Evolutionary conservation across 2,329 filamentous ascomycete species (phyloP), one percentile per base, ranked within the genome.

Genomic region (Ascochyta clinopodiicola): DNA sequence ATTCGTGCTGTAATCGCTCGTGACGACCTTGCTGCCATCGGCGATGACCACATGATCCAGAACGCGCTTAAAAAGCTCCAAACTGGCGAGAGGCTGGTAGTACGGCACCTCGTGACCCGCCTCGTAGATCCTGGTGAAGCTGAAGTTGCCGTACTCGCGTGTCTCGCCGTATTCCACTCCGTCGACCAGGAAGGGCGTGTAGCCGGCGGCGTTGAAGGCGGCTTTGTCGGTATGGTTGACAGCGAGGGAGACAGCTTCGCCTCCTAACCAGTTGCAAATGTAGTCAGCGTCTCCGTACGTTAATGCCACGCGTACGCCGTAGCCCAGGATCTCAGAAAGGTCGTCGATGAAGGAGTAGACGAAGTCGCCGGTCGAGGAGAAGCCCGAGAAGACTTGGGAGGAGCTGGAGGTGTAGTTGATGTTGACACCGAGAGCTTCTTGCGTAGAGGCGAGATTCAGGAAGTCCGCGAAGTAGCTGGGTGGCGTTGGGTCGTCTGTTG

Each of bases 251-350:
- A 91, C 81, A 4, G 88, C 88, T 75, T 95, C 83, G 27, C 90
- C 91, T 19, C 91, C 91, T 63, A 88, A 79, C 85, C 88, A 85
- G 67, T 85, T 85, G 74, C 81, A 83, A 66, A 80, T 81, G 55
- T 73, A 86, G 65, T 87, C 84, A 2, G 82, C 78, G 64, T 87
- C 85, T 2, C 84, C 84, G 62, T 86, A 85, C 35, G 85, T 75
- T 25, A 86, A 70, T 1, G 72, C 67, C 3, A 87, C 83, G 57
- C 84, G 84, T 47, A 86, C 78, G 8, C 83, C 83, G 15, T 77
- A 77, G 44, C 81, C 81, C 6, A 87, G 76, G 15, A 87, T 75
- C 48, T 80, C 81, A 19, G 75, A 76, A 0, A 83, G 64, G 50
- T 81, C 78, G n/a, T 77, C 73, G 8, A 80, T 73, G 44, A 78